Conservation (phyloP, 768 basidiomycete species). For the Candolleomyces eurysporus region DNA sequence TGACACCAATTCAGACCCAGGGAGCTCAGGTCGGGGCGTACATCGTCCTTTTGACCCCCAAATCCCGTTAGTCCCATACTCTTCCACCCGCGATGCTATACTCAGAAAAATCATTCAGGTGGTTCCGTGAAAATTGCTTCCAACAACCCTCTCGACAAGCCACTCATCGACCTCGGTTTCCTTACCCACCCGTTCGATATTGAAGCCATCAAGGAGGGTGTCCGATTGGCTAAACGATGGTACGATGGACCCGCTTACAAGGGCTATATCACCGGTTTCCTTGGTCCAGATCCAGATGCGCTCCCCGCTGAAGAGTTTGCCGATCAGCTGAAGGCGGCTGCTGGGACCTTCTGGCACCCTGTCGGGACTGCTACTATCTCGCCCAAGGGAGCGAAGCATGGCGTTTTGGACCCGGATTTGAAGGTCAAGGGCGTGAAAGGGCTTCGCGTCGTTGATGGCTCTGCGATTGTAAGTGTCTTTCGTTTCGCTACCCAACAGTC, state of each 20-base stretch:
- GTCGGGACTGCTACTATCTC: no score
- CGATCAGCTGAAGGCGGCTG: no score
- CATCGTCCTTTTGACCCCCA: not conserved
- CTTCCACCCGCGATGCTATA: not conserved
- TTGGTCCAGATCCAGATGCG: not conserved
- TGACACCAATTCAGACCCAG: no score
- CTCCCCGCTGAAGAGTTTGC: no score
- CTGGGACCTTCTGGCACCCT: no score
- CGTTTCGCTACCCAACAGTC: no score
- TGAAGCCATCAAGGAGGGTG: slow-evolving; percentile 2
- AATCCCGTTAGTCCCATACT: not conserved
- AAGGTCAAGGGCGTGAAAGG: no score
- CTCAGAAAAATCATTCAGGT: slow-evolving; percentile 14
- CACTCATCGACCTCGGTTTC: slow-evolving; percentile 8
- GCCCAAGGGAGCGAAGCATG: no score
- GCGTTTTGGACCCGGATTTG: no score
- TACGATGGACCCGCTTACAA: not conserved
- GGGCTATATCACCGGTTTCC: slow-evolving; percentile 4
- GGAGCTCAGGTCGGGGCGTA: not conserved
- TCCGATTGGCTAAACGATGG: not conserved
- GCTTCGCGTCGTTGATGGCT: no score
- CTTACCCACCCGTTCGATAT: slow-evolving; percentile 4
- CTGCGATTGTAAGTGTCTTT: no score
- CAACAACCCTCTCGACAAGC: slow-evolving; percentile 6
- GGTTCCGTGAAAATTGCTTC: slow-evolving; percentile 7